phyloP scores from a whole-genome alignment of 768 basidiomycete genomes.

The Infundibulicybe gibba region DNA sequence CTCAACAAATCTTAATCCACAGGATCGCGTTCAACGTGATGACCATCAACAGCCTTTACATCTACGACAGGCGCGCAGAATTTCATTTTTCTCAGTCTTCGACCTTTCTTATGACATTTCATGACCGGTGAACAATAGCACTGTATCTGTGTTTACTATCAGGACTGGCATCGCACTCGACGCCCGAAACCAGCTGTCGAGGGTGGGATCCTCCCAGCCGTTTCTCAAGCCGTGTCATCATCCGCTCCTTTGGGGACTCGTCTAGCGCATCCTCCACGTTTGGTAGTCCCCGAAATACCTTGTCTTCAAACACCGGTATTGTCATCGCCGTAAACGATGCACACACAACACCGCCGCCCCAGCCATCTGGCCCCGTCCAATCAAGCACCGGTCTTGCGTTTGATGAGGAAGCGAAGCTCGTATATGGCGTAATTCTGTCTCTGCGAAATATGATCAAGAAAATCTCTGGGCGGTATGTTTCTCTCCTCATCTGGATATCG shows the following conservation, averaged over 20 bases:
- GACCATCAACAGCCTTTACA: conserved; percentile 92
- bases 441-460: conserved; percentile 95
- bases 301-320: conserved; percentile 60
- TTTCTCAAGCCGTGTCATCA: conserved; percentile 64
- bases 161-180: conserved; percentile 87
- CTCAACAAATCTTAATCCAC: not conserved
- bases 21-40: conserved; percentile 31
- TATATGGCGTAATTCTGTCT: conserved; percentile 92
- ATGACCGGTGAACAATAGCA: conserved; percentile 47
- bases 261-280: conserved; percentile 32
- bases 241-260: conserved; percentile 22
- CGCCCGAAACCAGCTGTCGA: conserved; percentile 69
- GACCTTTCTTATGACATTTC: conserved; percentile 7
- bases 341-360: conserved; percentile 30
- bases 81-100: not conserved
- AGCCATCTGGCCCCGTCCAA: conserved; percentile 28
- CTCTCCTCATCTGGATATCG: not conserved
- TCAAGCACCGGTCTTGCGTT: conserved; percentile 72
- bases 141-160: conserved; percentile 91
- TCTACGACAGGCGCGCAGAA: conserved; percentile 76
- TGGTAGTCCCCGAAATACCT: conserved; percentile 63
- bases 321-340: conserved; percentile 59
- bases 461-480: conserved; percentile 72
- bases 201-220: conserved; percentile 74
- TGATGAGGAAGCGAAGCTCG: conserved; percentile 96